Base-by-base conservation (phyloP, 306 rosid genomes). In the Acacia crassicarpa region DNA sequence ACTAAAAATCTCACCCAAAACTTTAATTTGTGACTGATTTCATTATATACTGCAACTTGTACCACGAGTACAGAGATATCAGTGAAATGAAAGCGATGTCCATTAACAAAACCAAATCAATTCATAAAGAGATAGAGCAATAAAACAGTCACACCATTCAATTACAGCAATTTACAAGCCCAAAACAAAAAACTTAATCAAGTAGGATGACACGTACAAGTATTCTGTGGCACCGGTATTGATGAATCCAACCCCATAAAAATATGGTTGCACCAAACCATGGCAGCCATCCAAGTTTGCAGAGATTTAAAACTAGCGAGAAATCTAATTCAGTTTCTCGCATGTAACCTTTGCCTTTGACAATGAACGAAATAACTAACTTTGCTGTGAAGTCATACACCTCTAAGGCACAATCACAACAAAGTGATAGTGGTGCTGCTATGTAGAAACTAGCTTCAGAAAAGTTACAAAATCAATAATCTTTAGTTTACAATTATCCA, bases 211-310 rank as follows among this genome's bases (percentile, higher is more conserved):
- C 56, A 72, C 93, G 62, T 90, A 95, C 99, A 73, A 95, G 97
- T 89, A 95, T 95, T 76, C 82, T 85, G 80, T 95, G 99, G 81
- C 98, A 93, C 19, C 72, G 85, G 2, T 4, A 71, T 77, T 95
- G 99, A 86, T 95, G 99, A 81, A 90, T 80, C 97, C 97, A 95
- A 25, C 99, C 99, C 94, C 93, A 93, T 12, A 82, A 80, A 80
- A 91, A 93, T 63, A 91, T 63, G 84, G 91, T 87, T 4, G 91
- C 93, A 84, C 93, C 97, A 70, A 87, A 76, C 97, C 94, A 87
- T 59, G 87, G 95, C 84, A 53, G 84, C 99, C 94, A 93, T 33
- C 93, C 93, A 67, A 93, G 94, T 74, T 65, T 89, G 85, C 85
- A 1, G 44, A 95, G 86, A 89, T 61, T 82, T 63, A 86, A 22